Evolutionary conservation across 805 yeast species (phyloP), one percentile per base, ranked within the genome.

Genomic region (Yamadazyma ubonensis): DNA sequence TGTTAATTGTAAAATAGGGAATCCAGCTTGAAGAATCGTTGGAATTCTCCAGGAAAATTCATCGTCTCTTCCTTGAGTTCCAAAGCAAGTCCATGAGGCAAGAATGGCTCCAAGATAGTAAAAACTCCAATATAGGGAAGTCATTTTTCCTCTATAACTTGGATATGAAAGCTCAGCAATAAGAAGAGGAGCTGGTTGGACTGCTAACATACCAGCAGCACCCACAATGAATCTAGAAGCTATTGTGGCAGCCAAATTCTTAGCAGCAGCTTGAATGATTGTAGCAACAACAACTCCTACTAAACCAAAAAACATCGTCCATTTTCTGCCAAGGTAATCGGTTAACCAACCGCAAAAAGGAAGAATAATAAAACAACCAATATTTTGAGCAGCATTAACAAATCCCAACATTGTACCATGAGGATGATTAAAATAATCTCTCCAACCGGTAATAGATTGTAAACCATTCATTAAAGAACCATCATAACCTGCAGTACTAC

Each of bases 101-200:
- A 67, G 43, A 16, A 70, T 29, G 40, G 72, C 70, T 3, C 78
- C 73, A 8, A 67, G 18, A 38, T 45, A 71, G 63, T 20, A 71
- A 35, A 1, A 72, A 57, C 48, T 71, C 37, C 70, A 37, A 68
- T 51, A 6, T 70, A 64, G 38, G 65, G 48, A 44, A 2, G 67
- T 46, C 26, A 44, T 26, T 31, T 46, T 46, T 11, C 48, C 50
- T 49, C 63, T 51, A 43, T 45, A 57, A n/a, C 57, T 51, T 16
- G 81, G 81, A 44, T 63, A 73, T 1, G 78, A 54, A 14, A 74
- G 44, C 48, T 76, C 81, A 4, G 77, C 64, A 28, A 73, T 58
- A 45, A 72, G 55, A 8, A 73, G 45, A 7, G 79, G 75, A n/a
- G 74, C 60, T 4, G 75, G 63, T 26, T 69, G 65, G 26, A 58